Base-by-base conservation (phyloP, 2,329 filamentous ascomycete genomes). In the Coniochaeta sp. region DNA sequence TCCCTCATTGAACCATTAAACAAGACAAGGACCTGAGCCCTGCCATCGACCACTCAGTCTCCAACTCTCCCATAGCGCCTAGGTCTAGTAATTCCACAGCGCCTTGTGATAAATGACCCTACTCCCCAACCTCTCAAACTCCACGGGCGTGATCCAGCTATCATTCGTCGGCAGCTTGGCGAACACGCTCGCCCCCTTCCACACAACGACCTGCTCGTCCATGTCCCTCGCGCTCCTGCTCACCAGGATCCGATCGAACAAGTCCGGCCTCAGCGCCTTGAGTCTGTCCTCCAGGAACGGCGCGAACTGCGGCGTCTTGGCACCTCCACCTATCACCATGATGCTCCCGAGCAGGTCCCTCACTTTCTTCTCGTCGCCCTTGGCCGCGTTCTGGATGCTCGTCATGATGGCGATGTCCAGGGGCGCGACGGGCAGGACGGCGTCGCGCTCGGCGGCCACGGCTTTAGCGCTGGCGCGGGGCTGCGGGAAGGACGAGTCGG, bases 161-260 rank as follows among this genome's bases (percentile, higher is more conserved):
- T 99, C 94, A 70, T 97, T 97, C 14, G 90, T 91, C 45, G 85
- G 81, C 60, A 97, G 73, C 71, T 95, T 91, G 3, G 90, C 91
- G 74, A 96, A 99, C 14, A 99, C 91, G 65, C 91, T 96, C 1
- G 89, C 94, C 4, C 94, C 94, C 77, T 99, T 99, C 94, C 94
- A 99, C 8, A 86, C 85, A 50, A 97, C 87, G n/a, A 97, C 91
- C 70, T 96, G 91, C 54, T 94, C 90, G 69, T 99, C 94, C 73
- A 99, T 86, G 61, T 99, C 94, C 61, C 92, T 78, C 0, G 94
- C 94, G 77, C 77, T 94, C 55, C 78, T 74, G 55, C 81, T 83
- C 50, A 85, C 82, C 22, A 84, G 69, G 55, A 85, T 82, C 54
- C 76, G 74, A 28, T 85, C 83, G 18, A 69, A 68, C 42, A 86